A percentile compares a stretch with the other conserved stretches of the same genome.
Evolutionary conservation across 345 rosid genomes (phyloP).

Genomic region (Stellera chamaejasme): DNA sequence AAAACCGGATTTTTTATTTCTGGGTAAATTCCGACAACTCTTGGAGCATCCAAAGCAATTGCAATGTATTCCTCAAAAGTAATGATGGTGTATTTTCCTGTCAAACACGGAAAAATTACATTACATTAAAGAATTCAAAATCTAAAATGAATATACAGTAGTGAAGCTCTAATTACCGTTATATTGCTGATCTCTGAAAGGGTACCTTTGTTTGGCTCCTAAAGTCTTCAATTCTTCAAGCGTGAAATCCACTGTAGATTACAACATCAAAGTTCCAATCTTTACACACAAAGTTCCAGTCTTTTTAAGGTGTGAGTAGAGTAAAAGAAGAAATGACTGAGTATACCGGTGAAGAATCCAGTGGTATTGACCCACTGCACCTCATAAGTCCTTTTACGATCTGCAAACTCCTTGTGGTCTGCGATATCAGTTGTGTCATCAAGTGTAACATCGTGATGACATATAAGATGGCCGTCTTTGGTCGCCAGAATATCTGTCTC

Average conservation of each 20-base stretch:
- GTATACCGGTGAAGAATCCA: slow-evolving; percentile 57
- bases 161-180: slow-evolving; percentile 10
- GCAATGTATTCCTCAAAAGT: slow-evolving; percentile 86
- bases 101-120: neutral
- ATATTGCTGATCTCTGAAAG: slow-evolving; percentile 55
- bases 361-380: slow-evolving; percentile 62
- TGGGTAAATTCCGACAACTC: slow-evolving; percentile 94
- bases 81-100: slow-evolving; percentile 76
- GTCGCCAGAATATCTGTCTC: slow-evolving; percentile 75
- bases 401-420: slow-evolving; percentile 39
- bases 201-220: slow-evolving; percentile 63
- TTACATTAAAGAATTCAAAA: too few relatives aligned
- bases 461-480: slow-evolving; percentile 80
- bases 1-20: slow-evolving; percentile 91
- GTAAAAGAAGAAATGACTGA: neutral
- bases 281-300: too few relatives aligned
- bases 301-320: too few relatives aligned
- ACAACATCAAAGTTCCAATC: too few relatives aligned
- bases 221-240: slow-evolving; percentile 49
- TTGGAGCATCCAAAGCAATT: slow-evolving; percentile 71
- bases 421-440: slow-evolving; percentile 75
- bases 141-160: neutral
- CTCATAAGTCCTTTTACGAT: slow-evolving; percentile 38
- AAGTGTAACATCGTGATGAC: slow-evolving; percentile 43
- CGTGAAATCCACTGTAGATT: slow-evolving; percentile 32